Percentiles rank a stretch among this genome's conserved stretches.
Conservation (phyloP, 2,329 filamentous ascomycete genomes). For the Tothia fuscella region DNA sequence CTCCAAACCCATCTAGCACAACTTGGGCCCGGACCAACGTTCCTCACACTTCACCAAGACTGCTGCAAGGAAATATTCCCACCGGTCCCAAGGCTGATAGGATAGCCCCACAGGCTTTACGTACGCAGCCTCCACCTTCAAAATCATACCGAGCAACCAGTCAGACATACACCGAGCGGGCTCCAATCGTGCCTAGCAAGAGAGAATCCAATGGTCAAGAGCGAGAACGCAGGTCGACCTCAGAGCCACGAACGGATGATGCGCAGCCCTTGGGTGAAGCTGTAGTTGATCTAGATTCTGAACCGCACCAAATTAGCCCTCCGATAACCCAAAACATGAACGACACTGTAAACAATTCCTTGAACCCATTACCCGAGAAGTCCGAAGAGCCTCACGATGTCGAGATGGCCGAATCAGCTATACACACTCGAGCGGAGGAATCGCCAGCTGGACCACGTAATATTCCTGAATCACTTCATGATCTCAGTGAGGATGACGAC, state of each 20-base stretch:
- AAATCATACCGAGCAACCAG: slow-evolving; percentile 3
- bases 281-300: neutral
- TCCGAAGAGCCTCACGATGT: slow-evolving; percentile 1
- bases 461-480: neutral
- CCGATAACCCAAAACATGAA: neutral
- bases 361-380: neutral
- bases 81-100: slow-evolving; percentile 29
- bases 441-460: neutral
- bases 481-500: slow-evolving; percentile 7
- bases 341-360: neutral
- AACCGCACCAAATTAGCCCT: slow-evolving; percentile 1
- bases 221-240: slow-evolving; percentile 18
- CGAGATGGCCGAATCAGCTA: slow-evolving; percentile 1
- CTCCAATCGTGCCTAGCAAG: slow-evolving; percentile 28
- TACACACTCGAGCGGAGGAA: too few relatives aligned
- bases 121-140: neutral
- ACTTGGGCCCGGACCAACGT: slow-evolving; percentile 28
- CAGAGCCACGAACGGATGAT: neutral
- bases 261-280: neutral
- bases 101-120: neutral
- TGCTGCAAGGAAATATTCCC: slow-evolving; percentile 21
- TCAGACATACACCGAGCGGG: neutral
- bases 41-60: neutral
- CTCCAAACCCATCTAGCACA: slow-evolving; percentile 14
- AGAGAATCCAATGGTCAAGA: slow-evolving; percentile 33